These are phyloP conservation scores for Boletellus emodensis DNA, from an alignment of 768 basidiomycete genomes.

Conservation along the genomic window DNA sequence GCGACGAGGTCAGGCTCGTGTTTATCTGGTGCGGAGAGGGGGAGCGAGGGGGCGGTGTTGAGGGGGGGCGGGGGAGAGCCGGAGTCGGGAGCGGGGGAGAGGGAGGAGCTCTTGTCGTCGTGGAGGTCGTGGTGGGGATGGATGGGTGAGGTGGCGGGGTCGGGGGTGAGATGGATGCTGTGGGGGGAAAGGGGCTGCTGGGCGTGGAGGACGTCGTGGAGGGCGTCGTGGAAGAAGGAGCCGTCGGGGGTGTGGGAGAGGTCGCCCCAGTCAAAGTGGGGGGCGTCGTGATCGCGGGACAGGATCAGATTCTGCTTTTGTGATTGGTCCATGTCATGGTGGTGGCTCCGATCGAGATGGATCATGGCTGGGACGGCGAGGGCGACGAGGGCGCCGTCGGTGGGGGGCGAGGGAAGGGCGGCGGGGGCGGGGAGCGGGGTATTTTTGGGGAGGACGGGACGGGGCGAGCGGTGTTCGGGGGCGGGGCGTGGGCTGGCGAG, in stretches of 20 bases:
- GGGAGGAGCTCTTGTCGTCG: slow-evolving; percentile 50
- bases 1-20: slow-evolving; percentile 36
- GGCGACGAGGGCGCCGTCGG: neutral
- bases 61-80: slow-evolving; percentile 33
- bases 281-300: slow-evolving; percentile 31
- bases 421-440: slow-evolving; percentile 2
- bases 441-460: neutral
- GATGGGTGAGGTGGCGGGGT: slow-evolving; percentile 6
- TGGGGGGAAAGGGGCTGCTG: slow-evolving; percentile 18
- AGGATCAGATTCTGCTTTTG: slow-evolving; percentile 43
- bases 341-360: slow-evolving; percentile 52
- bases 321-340: slow-evolving; percentile 36
- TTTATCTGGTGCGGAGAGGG: slow-evolving; percentile 22
- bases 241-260: slow-evolving; percentile 23
- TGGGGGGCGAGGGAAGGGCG: neutral
- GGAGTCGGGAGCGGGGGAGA: slow-evolving; percentile 52
- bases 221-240: slow-evolving; percentile 28
- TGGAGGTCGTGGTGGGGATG: slow-evolving; percentile 16
- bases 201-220: slow-evolving; percentile 16
- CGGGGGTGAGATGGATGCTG: slow-evolving; percentile 11
- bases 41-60: slow-evolving; percentile 15
- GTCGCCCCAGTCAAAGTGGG: slow-evolving; percentile 35
- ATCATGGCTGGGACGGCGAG: slow-evolving; percentile 38
- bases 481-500: neutral
- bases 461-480: slow-evolving; percentile 3